Conservation (phyloP, 1,284 basidiomycete species). For the Ganoderma multipileum region DNA sequence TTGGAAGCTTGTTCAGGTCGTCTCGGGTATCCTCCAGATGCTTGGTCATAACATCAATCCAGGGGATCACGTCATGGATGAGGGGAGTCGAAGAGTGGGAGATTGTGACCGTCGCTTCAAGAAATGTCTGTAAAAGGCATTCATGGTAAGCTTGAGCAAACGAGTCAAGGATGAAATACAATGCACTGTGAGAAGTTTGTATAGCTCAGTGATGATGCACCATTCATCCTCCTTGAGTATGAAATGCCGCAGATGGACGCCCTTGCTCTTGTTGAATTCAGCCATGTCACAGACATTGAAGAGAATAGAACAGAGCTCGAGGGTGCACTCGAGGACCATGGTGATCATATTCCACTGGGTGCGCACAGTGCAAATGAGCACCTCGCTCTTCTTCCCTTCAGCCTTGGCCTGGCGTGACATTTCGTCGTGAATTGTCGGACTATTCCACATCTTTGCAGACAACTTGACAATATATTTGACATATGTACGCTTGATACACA, state of each 20-base stretch:
- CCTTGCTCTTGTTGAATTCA: slow-evolving; percentile 15
- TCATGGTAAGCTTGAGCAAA: too few relatives aligned
- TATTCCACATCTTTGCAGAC: neutral
- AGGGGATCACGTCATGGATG: slow-evolving; percentile 36
- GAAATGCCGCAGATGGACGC: slow-evolving; percentile 10
- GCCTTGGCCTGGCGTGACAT: slow-evolving; percentile 18
- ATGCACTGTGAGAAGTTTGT: neutral
- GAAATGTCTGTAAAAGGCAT: neutral
- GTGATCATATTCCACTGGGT: slow-evolving; percentile 34
- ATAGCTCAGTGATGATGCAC: slow-evolving; percentile 23
- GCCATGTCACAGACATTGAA: slow-evolving; percentile 10
- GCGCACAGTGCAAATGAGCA: slow-evolving; percentile 27
- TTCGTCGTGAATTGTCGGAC: slow-evolving; percentile 3
- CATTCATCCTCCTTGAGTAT: slow-evolving; percentile 27
- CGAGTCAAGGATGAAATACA: too few relatives aligned
- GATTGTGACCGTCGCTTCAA: slow-evolving; percentile 21
- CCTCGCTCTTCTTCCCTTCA: slow-evolving; percentile 7
- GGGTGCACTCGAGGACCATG: slow-evolving; percentile 23
- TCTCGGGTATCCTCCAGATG: slow-evolving; percentile 30
- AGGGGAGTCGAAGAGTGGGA: slow-evolving; percentile 22
- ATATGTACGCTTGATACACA: neutral
- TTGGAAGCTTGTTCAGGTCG: neutral
- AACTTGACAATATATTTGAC: neutral
- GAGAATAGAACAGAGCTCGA: slow-evolving; percentile 22
- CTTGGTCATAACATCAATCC: slow-evolving; percentile 34